Evolutionary conservation across 2,329 filamentous ascomycete species (phyloP), one percentile per base, ranked within the genome.

Genomic region (Phyllosticta citribraziliensis): DNA sequence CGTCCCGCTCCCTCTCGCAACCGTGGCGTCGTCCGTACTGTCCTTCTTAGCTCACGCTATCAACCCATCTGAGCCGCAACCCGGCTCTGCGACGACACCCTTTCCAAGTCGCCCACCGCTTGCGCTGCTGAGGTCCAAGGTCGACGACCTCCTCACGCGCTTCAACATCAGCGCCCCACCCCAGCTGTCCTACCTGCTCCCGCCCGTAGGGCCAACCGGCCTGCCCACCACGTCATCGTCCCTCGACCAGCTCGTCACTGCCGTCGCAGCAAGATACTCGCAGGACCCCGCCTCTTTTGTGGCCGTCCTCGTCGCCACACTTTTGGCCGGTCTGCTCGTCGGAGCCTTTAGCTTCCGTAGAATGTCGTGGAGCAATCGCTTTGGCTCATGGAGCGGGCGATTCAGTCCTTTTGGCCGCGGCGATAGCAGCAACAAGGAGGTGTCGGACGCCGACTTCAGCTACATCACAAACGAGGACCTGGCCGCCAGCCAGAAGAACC

Each of bases 401-500:
- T 79, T 79, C 69, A 79, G 76, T 24, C 78, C 78, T 17, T 80
- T 80, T 66, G 72, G 62, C 63, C 76, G 78, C 55, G 73, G 72
- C 20, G 66, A 68, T 68, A 72, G 65, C 63, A 72, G 67, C 22
- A 69, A 67, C 58, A 67, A 70, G 17, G 80, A 85, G 65, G 85
- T 92, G 63, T 88, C 84, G 67, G 87, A 91, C 66, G 83, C 87
- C 35, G 88, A 92, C 75, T 93, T 86, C 73, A 87, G 84, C 70
- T 92, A 93, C 77, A 91, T 92, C 70, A 91, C 88, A n/a, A 85
- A 86, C 27, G 84, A 89, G 68, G 88, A 92, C 68, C 73, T 91
- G 50, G 79, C 73, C 70, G 72, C 72, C 69, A 57, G 70, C 69
- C 64, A 70, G 66, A 64, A 68, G 51, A 62, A 62, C 55, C 51